A percentile compares a stretch with the other conserved stretches of the same genome.
These are phyloP conservation scores for Bruguiera sexangula DNA, from an alignment of 345 rosid genomes.

Conservation along the genomic window DNA sequence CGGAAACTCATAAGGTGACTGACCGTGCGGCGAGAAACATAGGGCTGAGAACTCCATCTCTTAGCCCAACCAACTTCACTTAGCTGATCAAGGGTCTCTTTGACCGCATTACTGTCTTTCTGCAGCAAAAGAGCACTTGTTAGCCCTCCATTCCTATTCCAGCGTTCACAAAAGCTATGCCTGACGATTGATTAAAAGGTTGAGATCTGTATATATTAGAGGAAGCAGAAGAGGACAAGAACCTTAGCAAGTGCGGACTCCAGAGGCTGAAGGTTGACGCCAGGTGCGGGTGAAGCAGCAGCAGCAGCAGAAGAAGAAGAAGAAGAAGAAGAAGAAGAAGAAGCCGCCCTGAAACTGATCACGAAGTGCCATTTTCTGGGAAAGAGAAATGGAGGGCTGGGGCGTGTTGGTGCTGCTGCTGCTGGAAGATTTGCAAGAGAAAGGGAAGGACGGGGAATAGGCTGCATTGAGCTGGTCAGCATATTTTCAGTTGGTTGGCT, in stretches of 20 bases:
- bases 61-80: conserved; percentile 80
- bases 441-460: too few relatives aligned
- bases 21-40: conserved; percentile 94
- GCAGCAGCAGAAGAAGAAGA: too few relatives aligned
- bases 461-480: too few relatives aligned
- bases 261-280: conserved; percentile 54
- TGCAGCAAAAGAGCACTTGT: conserved; percentile 22
- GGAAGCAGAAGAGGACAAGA: not conserved
- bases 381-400: not conserved
- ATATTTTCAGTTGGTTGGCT: too few relatives aligned
- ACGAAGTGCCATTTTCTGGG: not conserved
- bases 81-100: conserved; percentile 69
- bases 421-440: too few relatives aligned
- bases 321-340: conserved; percentile 38
- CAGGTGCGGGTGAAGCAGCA: conserved; percentile 23
- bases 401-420: too few relatives aligned
- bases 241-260: conserved; percentile 76
- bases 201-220: not conserved
- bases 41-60: conserved; percentile 95
- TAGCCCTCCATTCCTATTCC: not conserved
- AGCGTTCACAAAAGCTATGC: not conserved
- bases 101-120: conserved; percentile 85
- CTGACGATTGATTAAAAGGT: not conserved
- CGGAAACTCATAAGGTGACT: conserved; percentile 14
- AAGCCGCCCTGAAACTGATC: conserved; percentile 33